phyloP scores from a whole-genome alignment of 108 stramenopile genomes.

The Aurantiochytrium sp. region DNA sequence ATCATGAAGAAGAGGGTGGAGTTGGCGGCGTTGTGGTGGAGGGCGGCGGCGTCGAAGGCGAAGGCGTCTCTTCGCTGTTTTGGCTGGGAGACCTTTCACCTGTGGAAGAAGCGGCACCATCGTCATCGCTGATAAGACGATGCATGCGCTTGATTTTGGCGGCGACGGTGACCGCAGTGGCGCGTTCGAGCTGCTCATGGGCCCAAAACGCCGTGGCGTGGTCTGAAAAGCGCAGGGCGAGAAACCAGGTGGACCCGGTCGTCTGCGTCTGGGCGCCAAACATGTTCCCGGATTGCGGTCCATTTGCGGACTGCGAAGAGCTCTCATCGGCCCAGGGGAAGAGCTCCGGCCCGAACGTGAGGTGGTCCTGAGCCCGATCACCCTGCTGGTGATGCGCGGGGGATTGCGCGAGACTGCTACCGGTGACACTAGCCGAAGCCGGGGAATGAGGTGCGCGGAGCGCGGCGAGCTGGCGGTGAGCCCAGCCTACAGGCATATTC shows the following conservation, averaged over 20 bases:
- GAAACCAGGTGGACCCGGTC: background rate
- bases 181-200: background rate
- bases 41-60: no score
- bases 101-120: background rate
- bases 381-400: background rate
- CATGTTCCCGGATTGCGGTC: background rate
- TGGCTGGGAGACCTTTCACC: background rate
- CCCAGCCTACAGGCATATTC: background rate
- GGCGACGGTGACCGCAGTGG: background rate
- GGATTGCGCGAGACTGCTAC: no score
- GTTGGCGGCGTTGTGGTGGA: no score
- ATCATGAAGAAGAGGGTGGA: no score
- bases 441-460: background rate
- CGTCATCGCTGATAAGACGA: background rate
- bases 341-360: background rate
- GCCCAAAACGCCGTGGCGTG: background rate
- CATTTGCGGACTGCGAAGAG: background rate
- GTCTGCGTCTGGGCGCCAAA: background rate
- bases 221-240: conserved; percentile 1
- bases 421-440: background rate
- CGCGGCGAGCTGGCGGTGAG: background rate
- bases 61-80: no score
- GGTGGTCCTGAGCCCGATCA: background rate
- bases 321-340: background rate
- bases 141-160: conserved; percentile 7